Conservation (phyloP, 1,284 basidiomycete species). For the Neonothopanus nambi region DNA sequence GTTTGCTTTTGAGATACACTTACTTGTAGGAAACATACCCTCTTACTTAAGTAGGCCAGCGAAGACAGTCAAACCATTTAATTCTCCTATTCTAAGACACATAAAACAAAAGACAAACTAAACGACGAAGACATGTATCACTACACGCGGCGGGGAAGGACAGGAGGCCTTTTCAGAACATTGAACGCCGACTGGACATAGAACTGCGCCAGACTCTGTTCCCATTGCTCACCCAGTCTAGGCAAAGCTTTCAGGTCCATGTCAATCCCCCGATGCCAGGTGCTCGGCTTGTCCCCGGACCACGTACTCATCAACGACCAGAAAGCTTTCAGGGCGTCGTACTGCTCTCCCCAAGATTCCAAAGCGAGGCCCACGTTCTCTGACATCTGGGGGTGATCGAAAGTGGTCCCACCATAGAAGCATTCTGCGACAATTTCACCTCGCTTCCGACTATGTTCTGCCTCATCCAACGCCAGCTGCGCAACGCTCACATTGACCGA, state of each 20-base stretch:
- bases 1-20: no score
- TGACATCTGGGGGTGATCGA: neutral
- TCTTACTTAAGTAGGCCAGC: no score
- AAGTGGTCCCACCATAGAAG: neutral
- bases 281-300: neutral
- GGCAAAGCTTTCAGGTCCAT: neutral
- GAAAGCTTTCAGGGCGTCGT: neutral
- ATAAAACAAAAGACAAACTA: no score
- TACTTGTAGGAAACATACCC: no score
- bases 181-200: neutral
- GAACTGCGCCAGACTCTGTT: neutral
- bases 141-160: neutral
- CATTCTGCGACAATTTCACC: neutral
- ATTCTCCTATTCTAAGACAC: no score
- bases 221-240: neutral
- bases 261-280: neutral
- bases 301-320: neutral
- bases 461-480: neutral
- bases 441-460: neutral
- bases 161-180: neutral
- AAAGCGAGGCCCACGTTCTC: neutral
- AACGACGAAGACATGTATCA: no score
- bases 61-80: no score
- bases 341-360: neutral
- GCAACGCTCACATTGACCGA: neutral